Percentiles rank a stretch among this genome's conserved stretches.
Conservation (phyloP, 2,329 filamentous ascomycete species). For the Xylariaceae sp. region DNA sequence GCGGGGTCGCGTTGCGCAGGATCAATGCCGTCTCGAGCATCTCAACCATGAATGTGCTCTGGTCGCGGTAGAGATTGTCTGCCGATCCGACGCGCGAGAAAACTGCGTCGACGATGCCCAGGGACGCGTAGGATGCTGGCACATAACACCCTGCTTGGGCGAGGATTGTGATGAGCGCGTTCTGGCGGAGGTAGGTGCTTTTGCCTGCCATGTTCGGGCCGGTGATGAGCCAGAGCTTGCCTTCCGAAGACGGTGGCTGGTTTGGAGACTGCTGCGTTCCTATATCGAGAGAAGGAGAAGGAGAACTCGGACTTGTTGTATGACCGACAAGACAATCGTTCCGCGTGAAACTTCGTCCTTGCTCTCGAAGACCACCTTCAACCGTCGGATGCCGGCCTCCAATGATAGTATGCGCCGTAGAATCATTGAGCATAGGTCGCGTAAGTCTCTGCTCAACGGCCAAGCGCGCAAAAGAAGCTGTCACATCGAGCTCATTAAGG, state of each 20-base stretch:
- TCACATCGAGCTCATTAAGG: constrained; percentile 88
- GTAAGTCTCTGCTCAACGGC: constrained; percentile 70
- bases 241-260: constrained; percentile 48
- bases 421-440: constrained; percentile 66
- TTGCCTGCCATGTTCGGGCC: constrained; percentile 99
- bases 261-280: constrained; percentile 66
- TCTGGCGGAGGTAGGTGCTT: constrained; percentile 92
- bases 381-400: constrained; percentile 91
- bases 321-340: constrained; percentile 89
- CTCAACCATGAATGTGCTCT: constrained; percentile 99
- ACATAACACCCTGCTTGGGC: constrained; percentile 93
- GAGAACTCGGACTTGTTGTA: constrained; percentile 51
- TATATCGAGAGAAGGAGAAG: constrained; percentile 37
- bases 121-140: constrained; percentile 77
- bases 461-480: constrained; percentile 77
- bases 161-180: constrained; percentile 88
- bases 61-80: constrained; percentile 89
- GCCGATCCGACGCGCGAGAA: constrained; percentile 92
- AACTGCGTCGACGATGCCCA: constrained; percentile 92
- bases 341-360: constrained; percentile 75
- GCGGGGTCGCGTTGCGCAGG: constrained; percentile 74
- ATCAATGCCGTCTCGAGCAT: constrained; percentile 97
- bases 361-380: constrained; percentile 72
- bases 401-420: constrained; percentile 63
- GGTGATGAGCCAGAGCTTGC: constrained; percentile 64